These are phyloP conservation scores for Gaeumannomyces sp. DNA, from an alignment of 2,329 filamentous ascomycete species.

Conservation along the genomic window DNA sequence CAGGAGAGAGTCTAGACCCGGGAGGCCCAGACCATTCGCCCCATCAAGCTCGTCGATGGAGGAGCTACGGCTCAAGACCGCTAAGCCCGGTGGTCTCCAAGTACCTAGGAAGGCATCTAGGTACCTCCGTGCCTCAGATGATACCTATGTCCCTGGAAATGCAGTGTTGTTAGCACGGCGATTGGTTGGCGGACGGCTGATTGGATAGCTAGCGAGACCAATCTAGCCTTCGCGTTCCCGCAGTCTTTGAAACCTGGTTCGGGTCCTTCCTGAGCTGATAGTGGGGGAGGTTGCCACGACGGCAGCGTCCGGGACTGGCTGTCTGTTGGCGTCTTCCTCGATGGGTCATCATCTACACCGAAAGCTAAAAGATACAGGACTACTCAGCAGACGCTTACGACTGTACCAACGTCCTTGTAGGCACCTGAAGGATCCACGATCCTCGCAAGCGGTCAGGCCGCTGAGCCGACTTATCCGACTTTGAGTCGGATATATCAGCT, in stretches of 20 bases:
- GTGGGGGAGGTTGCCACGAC: neutral
- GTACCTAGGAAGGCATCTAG: neutral
- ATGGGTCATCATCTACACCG: neutral
- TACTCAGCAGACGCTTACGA: neutral
- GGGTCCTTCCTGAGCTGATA: neutral
- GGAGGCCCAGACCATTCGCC: neutral
- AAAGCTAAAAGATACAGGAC: neutral
- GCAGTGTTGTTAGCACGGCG: neutral
- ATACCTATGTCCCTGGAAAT: neutral
- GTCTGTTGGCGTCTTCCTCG: neutral
- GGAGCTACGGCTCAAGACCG: neutral
- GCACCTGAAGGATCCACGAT: neutral
- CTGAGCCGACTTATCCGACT: neutral
- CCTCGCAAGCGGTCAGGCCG: neutral
- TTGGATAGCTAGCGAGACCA: neutral
- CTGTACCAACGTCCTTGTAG: neutral
- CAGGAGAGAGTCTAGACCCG: neutral
- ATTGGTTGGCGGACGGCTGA: neutral
- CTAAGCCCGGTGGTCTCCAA: neutral
- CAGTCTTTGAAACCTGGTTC: neutral
- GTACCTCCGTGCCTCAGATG: too few relatives aligned
- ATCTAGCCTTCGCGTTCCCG: neutral
- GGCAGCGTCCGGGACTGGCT: neutral
- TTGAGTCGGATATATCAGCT: neutral
- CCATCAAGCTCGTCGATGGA: neutral